Conservation (phyloP, 1,284 basidiomycete species). For the Microbotryomycetes sp. region DNA sequence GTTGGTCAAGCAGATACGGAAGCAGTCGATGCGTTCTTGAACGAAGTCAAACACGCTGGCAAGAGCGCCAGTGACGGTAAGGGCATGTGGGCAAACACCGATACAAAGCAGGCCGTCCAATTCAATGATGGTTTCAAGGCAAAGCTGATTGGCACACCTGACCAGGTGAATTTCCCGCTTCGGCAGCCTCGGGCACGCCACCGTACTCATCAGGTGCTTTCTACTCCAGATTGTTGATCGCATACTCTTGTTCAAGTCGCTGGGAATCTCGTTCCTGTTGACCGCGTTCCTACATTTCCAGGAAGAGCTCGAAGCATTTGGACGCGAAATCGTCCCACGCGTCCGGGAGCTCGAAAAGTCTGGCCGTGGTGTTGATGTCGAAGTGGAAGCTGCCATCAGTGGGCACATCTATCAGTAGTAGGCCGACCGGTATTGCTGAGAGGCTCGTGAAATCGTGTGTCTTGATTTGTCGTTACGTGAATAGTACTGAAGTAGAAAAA, state of each 20-base stretch:
- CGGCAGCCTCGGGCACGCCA: too few relatives aligned
- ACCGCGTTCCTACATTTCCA: conserved; percentile 7
- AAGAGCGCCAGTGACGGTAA: conserved; percentile 8
- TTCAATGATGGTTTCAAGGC: conserved; percentile 26
- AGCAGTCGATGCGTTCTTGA: conserved; percentile 7
- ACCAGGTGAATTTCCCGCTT: too few relatives aligned
- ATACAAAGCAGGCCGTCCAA: conserved; percentile 15
- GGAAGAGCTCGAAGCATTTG: conserved; percentile 19
- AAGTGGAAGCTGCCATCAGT: conserved; percentile 13
- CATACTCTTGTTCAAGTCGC: conserved; percentile 21
- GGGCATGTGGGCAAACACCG: conserved; percentile 24
- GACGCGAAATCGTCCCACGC: conserved; percentile 18
- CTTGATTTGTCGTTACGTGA: too few relatives aligned
- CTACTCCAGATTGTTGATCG: too few relatives aligned
- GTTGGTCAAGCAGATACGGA: conserved; percentile 8
- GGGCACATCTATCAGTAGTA: conserved; percentile 13
- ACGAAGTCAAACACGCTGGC: conserved; percentile 20
- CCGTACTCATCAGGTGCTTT: too few relatives aligned
- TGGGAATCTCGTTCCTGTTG: conserved; percentile 18
- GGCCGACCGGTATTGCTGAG: background rate
- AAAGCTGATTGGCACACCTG: conserved; percentile 16
- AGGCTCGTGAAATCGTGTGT: too few relatives aligned
- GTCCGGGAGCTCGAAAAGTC: conserved; percentile 16
- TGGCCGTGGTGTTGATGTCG: conserved; percentile 13
- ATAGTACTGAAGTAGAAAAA: too few relatives aligned